These are phyloP conservation scores for Claviceps spartinae DNA, from an alignment of 2,329 filamentous ascomycete genomes.

Conservation along the genomic window DNA sequence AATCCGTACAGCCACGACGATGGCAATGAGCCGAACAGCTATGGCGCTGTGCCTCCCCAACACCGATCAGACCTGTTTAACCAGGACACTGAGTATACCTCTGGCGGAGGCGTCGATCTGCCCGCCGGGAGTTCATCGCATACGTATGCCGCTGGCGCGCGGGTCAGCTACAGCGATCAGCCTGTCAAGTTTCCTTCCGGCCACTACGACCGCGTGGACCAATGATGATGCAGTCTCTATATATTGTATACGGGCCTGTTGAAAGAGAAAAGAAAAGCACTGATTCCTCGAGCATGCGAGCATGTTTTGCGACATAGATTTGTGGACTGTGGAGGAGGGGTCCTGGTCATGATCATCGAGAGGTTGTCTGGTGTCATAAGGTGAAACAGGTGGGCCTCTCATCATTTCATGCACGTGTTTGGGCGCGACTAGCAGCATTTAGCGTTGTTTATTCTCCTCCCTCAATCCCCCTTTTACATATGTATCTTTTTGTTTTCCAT, in stretches of 20 bases:
- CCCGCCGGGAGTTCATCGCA: conserved; percentile 10
- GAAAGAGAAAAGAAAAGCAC: too few species aligned
- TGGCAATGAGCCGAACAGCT: conserved; percentile 25
- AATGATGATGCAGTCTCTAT: conserved; percentile 10
- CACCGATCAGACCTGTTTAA: conserved; percentile 33
- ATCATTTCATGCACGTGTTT: background rate
- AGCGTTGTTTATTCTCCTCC: background rate
- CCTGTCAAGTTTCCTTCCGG: conserved; percentile 42
- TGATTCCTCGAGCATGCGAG: background rate
- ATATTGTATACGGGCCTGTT: too few species aligned
- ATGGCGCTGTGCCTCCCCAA: conserved; percentile 22
- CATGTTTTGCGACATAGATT: background rate
- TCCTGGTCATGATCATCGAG: too few species aligned
- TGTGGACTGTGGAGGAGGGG: too few species aligned
- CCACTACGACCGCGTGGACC: conserved; percentile 40
- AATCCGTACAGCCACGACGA: conserved; percentile 27
- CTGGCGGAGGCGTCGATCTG: conserved; percentile 15
- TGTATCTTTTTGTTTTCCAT: background rate
- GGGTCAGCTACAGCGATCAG: conserved; percentile 31
- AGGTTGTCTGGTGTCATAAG: too few species aligned
- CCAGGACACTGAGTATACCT: conserved; percentile 34
- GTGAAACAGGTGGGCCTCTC: too few species aligned
- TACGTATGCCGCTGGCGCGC: conserved; percentile 13
- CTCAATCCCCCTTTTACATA: too few species aligned
- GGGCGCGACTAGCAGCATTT: background rate